These are phyloP conservation scores for Funneliformis caledonium DNA, from an alignment of 371 early-diverging fungal genomes.

Conservation along the genomic window DNA sequence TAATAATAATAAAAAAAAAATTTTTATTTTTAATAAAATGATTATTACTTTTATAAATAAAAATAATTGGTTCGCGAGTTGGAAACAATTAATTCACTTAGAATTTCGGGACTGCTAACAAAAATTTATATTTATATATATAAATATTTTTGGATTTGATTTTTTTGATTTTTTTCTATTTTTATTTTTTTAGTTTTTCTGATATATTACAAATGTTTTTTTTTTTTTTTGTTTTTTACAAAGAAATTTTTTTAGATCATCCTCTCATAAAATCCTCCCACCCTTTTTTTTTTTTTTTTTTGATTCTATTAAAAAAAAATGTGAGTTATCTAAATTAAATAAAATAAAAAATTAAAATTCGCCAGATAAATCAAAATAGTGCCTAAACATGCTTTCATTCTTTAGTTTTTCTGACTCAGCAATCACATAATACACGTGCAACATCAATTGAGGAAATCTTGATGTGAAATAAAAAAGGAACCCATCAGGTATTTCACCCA, in stretches of 20 bases:
- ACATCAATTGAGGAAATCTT: conserved; percentile 86
- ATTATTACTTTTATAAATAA: not conserved
- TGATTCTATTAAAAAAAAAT: too few species aligned
- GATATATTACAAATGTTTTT: not conserved
- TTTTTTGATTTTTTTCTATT: not conserved
- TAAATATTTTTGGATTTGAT: not conserved
- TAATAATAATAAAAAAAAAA: not conserved
- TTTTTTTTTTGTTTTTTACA: not conserved
- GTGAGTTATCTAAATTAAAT: too few species aligned
- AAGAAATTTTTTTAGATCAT: not conserved
- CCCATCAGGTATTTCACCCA: conserved; percentile 90
- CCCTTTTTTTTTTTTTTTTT: too few species aligned
- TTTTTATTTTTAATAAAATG: not conserved
- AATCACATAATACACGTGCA: conserved; percentile 73
- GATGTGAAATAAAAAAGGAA: conserved; percentile 89
- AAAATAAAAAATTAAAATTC: not conserved
- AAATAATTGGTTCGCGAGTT: too few species aligned
- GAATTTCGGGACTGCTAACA: too few species aligned
- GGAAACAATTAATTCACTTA: too few species aligned
- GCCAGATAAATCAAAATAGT: conserved; percentile 58
- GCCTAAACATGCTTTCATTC: conserved; percentile 67
- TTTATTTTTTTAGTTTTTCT: not conserved
- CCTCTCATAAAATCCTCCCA: not conserved
- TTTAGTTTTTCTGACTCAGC: conserved; percentile 58
- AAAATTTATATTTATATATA: too few species aligned